Base-by-base conservation (phyloP, 2,329 filamentous ascomycete genomes). In the Monosporascus sp. region DNA sequence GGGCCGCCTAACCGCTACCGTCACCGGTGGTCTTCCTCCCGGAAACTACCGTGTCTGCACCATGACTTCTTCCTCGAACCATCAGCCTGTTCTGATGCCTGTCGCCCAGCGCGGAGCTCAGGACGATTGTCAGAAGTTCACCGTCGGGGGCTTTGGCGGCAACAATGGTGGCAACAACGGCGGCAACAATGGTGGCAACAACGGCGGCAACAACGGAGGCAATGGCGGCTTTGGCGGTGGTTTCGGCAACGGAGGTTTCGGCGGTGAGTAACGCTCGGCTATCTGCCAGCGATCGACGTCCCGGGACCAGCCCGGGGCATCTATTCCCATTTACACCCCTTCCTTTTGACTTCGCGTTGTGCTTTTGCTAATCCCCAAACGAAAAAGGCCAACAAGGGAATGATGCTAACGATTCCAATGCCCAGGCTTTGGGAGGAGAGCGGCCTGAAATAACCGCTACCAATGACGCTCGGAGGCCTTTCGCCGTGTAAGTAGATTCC, bases 11-110 rank as follows among this genome's bases (percentile, higher is more conserved):
- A 67, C 72, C 14, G 78, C 82, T 39, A 69, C 66, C 2, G 83
- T 87, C 24, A 70, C 72, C 1, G 80, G 77, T 53, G 84, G 83
- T 62, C 78, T 87, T 3, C 81, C 82, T 3, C 73, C 75, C 3
- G 83, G 83, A 37, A 82, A 80, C 72, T 87, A 86, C 72, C 81
- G 84, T 61, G 70, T 85, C 56, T 87, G 84, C 75, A 82, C 79
- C 62, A 84, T 87, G 79, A 75, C 77, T 27, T 71, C 77, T 55
- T 71, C 84, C n/a, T 72, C 81, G 60, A 87, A 87, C 74, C 84
- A 87, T 64, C 82, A 86, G 71, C 81, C 82, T 53, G 81, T 85
- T 9, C 65, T 85, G 51, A 86, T 86, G 82, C 82, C 83, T 50
- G 78, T 87, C 50, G 83, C 84, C 52, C 83, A 86, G 71, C 80